Conservation (phyloP, 768 basidiomycete species). For the Suillus fuscotomentosus region DNA sequence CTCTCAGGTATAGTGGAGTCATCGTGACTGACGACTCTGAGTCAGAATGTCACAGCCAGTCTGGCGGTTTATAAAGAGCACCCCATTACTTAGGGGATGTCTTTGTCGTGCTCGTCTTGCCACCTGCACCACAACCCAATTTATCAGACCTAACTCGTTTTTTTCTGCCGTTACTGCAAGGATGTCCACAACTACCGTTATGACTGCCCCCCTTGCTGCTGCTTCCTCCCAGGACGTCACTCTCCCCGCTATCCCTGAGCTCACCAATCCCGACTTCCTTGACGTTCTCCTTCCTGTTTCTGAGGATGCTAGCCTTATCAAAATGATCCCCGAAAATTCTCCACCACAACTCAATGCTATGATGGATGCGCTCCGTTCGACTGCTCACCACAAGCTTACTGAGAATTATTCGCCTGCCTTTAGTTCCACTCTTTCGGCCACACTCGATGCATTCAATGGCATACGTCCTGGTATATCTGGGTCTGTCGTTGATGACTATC, state of each 20-base stretch:
- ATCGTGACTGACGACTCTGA: background rate
- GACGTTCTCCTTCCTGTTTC: slow-evolving; percentile 49
- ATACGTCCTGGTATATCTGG: slow-evolving; percentile 29
- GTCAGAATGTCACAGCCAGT: background rate
- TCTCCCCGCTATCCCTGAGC: slow-evolving; percentile 57
- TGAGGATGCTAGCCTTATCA: background rate
- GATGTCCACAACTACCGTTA: slow-evolving; percentile 1
- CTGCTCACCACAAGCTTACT: slow-evolving; percentile 45
- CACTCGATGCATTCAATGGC: slow-evolving; percentile 57
- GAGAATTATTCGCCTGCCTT: slow-evolving; percentile 51
- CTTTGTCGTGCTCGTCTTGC: background rate
- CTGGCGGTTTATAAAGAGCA: background rate
- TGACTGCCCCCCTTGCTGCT: slow-evolving; percentile 11
- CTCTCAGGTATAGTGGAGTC: background rate
- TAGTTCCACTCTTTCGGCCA: slow-evolving; percentile 47
- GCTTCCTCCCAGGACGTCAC: slow-evolving; percentile 44
- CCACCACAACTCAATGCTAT: slow-evolving; percentile 40
- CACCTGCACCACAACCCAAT: background rate
- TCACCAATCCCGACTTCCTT: slow-evolving; percentile 55
- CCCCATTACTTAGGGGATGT: background rate
- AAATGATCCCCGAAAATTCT: background rate
- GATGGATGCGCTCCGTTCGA: slow-evolving; percentile 51
- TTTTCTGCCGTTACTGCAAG: background rate
- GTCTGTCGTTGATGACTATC: slow-evolving; percentile 29
- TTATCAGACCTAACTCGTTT: background rate